These are phyloP conservation scores for Sabuloglossum arenarium DNA, from an alignment of 495 filamentous ascomycete genomes.

Conservation along the genomic window DNA sequence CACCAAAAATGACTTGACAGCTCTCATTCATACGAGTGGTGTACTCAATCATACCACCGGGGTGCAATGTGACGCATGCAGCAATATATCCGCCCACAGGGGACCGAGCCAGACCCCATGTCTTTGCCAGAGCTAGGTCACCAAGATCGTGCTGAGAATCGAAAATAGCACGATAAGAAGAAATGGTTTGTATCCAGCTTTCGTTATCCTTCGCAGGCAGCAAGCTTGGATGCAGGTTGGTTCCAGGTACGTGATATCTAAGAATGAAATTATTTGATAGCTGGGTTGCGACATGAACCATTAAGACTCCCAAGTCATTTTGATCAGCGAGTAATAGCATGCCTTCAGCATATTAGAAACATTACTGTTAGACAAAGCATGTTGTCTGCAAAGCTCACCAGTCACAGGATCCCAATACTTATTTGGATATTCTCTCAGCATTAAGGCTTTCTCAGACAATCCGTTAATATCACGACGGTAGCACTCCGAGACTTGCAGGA, in stretches of 20 bases:
- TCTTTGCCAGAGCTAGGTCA: neutral
- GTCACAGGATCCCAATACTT: neutral
- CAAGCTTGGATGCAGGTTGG: neutral
- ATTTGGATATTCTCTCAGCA: neutral
- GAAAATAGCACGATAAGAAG: neutral
- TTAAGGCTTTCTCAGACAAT: neutral
- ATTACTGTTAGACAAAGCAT: neutral
- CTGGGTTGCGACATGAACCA: neutral
- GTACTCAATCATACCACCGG: slow-evolving; percentile 1
- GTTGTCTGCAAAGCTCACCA: neutral
- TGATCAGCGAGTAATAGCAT: neutral
- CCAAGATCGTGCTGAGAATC: neutral
- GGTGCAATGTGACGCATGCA: neutral
- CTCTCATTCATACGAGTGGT: neutral
- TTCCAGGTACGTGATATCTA: neutral
- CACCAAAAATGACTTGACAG: neutral
- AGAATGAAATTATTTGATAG: neutral
- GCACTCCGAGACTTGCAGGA: neutral
- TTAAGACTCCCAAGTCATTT: neutral
- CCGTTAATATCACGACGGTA: neutral
- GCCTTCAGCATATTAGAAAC: neutral
- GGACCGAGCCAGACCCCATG: neutral
- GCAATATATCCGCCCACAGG: neutral
- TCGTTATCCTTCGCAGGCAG: neutral
- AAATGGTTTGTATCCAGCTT: neutral